These are phyloP conservation scores for Piromyces sp. DNA, from an alignment of 192 early-diverging fungal species.

Conservation along the genomic window DNA sequence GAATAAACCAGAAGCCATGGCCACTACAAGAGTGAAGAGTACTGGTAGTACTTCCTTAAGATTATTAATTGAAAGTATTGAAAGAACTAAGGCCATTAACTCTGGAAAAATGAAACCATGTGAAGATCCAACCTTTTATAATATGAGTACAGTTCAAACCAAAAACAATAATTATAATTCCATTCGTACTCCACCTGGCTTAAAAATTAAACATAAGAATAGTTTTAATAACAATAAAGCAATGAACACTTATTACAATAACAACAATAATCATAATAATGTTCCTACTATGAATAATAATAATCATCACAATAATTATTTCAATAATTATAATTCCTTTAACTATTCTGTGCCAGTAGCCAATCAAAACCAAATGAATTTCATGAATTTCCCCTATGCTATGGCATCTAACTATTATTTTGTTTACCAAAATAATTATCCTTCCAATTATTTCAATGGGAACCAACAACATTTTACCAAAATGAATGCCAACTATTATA, in stretches of 20 bases:
- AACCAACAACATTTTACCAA: background rate
- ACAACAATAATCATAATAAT: background rate
- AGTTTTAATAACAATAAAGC: background rate
- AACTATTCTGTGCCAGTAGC: background rate
- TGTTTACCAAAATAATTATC: background rate
- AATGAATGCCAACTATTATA: background rate
- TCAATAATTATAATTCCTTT: background rate
- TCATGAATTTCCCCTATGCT: background rate
- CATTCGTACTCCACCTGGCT: background rate
- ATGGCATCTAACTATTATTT: background rate
- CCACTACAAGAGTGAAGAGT: background rate
- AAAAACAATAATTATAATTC: background rate
- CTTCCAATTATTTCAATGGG: background rate
- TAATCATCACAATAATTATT: background rate
- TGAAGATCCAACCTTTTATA: background rate
- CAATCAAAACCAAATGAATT: background rate
- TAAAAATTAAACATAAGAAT: background rate
- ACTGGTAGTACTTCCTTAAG: background rate
- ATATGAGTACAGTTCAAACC: background rate
- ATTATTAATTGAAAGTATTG: background rate
- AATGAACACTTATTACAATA: background rate
- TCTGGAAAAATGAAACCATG: background rate
- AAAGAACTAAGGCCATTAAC: background rate
- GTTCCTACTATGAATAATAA: background rate
- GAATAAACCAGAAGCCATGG: background rate